Evolutionary conservation across 2,329 filamentous ascomycete species (phyloP).

Genomic region (Exophiala xenobiotica): DNA sequence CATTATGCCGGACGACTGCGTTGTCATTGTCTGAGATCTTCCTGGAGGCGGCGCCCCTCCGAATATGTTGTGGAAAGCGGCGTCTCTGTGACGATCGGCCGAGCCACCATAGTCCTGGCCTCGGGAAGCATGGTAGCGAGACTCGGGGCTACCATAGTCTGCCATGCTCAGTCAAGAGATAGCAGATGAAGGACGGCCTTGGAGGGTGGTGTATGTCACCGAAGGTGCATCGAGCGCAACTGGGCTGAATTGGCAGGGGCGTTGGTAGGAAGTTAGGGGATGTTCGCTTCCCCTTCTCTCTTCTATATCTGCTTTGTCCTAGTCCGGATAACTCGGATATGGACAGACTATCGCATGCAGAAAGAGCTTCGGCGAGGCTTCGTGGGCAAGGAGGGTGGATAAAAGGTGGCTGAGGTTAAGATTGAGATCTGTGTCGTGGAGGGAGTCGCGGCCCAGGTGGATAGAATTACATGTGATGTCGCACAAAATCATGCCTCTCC

Average conservation of each 20-base stretch:
- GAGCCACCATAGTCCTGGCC: conserved; percentile 53
- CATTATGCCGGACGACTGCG: conserved; percentile 63
- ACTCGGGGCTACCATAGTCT: conserved; percentile 63
- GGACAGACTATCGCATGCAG: conserved; percentile 6
- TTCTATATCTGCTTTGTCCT: conserved; percentile 2
- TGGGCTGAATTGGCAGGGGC: background rate
- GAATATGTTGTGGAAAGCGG: conserved; percentile 95
- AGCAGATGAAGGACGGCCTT: conserved; percentile 22
- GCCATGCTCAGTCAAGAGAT: conserved; percentile 51
- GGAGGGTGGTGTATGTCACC: conserved; percentile 11
- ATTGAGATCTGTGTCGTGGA: conserved; percentile 13
- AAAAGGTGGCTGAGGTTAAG: conserved; percentile 15
- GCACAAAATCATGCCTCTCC: conserved; percentile 27
- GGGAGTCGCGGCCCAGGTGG: conserved; percentile 4
- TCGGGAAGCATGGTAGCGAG: conserved; percentile 55
- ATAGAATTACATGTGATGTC: conserved; percentile 17
- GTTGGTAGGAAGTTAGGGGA: background rate
- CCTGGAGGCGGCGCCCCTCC: conserved; percentile 81
- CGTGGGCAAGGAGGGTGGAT: conserved; percentile 2
- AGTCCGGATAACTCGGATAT: conserved; percentile 3
- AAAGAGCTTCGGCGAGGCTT: background rate
- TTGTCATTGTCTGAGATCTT: conserved; percentile 93
- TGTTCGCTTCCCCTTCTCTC: conserved; percentile 7
- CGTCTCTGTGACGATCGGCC: conserved; percentile 72
- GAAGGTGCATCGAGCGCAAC: conserved; percentile 18